phyloP scores from a whole-genome alignment of 495 filamentous ascomycete genomes.

The Penicillium samsonianum region DNA sequence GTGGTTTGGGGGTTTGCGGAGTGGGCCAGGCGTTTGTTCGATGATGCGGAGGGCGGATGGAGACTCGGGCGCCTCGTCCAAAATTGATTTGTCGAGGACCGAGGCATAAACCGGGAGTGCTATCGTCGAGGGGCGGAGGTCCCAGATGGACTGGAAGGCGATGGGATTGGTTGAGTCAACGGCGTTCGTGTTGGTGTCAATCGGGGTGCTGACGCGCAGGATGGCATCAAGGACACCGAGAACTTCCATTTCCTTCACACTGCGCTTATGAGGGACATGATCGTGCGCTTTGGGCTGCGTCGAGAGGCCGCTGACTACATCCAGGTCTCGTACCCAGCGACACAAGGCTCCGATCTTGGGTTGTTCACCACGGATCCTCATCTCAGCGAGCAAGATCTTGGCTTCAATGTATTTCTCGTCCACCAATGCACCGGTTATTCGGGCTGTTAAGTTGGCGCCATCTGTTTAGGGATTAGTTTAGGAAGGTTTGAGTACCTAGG shows the following conservation, averaged over 20 bases:
- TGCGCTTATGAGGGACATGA: slow-evolving; percentile 24
- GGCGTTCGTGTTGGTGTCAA: slow-evolving; percentile 32
- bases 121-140: slow-evolving; percentile 36
- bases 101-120: slow-evolving; percentile 37
- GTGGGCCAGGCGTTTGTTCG: slow-evolving; percentile 36
- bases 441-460: slow-evolving; percentile 41
- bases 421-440: slow-evolving; percentile 39
- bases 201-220: slow-evolving; percentile 40
- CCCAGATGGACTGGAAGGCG: slow-evolving; percentile 43
- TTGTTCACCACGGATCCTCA: slow-evolving; percentile 39
- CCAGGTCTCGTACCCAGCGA: slow-evolving; percentile 44
- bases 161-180: slow-evolving; percentile 33
- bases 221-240: slow-evolving; percentile 40
- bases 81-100: slow-evolving; percentile 40
- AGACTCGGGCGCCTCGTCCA: slow-evolving; percentile 31
- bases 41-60: slow-evolving; percentile 36
- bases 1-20: slow-evolving; percentile 43
- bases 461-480: too few species aligned
- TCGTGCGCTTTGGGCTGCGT: slow-evolving; percentile 31
- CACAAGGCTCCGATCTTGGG: slow-evolving; percentile 44
- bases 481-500: too few species aligned
- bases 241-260: slow-evolving; percentile 30
- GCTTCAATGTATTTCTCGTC: slow-evolving; percentile 41
- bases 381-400: slow-evolving; percentile 39
- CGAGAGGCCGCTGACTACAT: slow-evolving; percentile 43